Evolutionary conservation across 805 yeast species (phyloP).

Genomic region (Scheffersomyces ergatensis): DNA sequence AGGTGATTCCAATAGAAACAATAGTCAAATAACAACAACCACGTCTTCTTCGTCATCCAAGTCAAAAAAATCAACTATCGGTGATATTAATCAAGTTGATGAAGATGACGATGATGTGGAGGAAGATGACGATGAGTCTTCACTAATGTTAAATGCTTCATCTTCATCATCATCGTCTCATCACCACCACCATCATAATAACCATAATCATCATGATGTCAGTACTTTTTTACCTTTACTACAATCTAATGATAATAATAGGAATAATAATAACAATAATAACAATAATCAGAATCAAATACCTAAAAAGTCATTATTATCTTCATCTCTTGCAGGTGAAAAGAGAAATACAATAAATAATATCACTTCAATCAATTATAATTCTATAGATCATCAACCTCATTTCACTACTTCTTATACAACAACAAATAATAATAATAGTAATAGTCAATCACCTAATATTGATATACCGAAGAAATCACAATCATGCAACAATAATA

Average conservation of each 20-base stretch:
- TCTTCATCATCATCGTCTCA: not conserved
- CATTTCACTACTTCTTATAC: not conserved
- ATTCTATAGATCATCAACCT: not conserved
- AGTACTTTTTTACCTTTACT: not conserved
- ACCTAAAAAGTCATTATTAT: conserved; percentile 12
- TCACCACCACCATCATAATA: not conserved
- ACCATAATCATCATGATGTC: not conserved
- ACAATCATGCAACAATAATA: too few relatives aligned
- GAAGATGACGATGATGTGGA: not conserved
- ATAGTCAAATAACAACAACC: too few relatives aligned
- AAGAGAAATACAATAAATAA: not conserved
- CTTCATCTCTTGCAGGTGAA: conserved; percentile 13
- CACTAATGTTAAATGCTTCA: not conserved
- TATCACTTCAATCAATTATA: not conserved
- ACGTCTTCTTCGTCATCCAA: too few relatives aligned
- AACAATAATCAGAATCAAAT: not conserved
- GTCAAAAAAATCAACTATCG: too few relatives aligned
- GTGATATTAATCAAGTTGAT: not conserved
- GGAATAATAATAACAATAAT: not conserved
- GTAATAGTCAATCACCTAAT: not conserved
- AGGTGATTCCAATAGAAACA: conserved; percentile 1
- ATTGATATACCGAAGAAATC: not conserved
- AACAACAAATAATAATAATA: not conserved
- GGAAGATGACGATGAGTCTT: not conserved
- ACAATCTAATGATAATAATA: not conserved